Conservation (phyloP, 73 alveolate genomes). For the Blepharisma stoltei region DNA sequence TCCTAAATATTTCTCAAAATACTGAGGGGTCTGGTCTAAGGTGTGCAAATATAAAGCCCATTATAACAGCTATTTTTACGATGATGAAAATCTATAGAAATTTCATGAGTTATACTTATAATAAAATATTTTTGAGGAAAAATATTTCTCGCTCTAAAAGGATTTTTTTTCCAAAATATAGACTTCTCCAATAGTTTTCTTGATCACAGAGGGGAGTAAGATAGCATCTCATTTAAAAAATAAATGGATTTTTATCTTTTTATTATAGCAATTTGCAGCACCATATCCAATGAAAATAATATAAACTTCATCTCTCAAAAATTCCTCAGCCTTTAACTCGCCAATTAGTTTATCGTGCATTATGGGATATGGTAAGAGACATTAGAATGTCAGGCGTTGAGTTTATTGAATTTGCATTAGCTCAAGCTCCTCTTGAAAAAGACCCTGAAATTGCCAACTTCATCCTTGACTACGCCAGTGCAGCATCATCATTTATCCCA, state of each 20-base stretch:
- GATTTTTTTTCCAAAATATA: too few relatives aligned
- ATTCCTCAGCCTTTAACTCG: constrained; percentile 59
- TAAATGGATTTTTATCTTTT: constrained; percentile 68
- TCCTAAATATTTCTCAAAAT: too few relatives aligned
- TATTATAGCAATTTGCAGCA: constrained; percentile 50
- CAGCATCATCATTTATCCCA: neutral
- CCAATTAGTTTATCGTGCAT: constrained; percentile 52
- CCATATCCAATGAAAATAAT: too few relatives aligned
- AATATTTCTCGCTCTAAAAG: too few relatives aligned
- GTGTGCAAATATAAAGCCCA: too few relatives aligned
- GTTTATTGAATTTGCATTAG: constrained; percentile 41
- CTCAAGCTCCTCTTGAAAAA: constrained; percentile 43
- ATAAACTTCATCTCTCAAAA: constrained; percentile 39
- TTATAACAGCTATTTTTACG: too few relatives aligned
- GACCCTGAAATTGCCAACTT: constrained; percentile 58
- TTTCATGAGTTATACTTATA: too few relatives aligned
- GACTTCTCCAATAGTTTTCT: too few relatives aligned
- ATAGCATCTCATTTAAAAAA: constrained; percentile 71
- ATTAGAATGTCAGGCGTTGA: constrained; percentile 66
- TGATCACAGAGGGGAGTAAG: too few relatives aligned
- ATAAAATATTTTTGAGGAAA: too few relatives aligned
- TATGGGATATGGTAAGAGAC: constrained; percentile 74
- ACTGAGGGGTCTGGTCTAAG: too few relatives aligned
- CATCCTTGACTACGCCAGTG: constrained; percentile 47
- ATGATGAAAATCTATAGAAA: too few relatives aligned